These are phyloP conservation scores for Dalbergia cochinchinensis DNA, from an alignment of 306 rosid species.

Conservation along the genomic window DNA sequence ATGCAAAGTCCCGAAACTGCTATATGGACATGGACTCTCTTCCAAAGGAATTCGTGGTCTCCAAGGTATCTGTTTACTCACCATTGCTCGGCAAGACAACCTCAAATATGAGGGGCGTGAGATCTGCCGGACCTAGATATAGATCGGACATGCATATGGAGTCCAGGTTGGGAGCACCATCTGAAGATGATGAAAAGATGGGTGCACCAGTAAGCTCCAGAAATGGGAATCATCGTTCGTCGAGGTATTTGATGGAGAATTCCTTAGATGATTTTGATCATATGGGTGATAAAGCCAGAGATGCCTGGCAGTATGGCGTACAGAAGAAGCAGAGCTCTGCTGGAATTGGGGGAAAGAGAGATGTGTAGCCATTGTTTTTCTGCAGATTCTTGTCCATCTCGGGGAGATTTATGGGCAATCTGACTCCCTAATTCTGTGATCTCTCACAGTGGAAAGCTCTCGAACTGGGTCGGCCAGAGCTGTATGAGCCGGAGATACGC, in stretches of 20 bases:
- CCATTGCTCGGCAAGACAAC: conserved; percentile 73
- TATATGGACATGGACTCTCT: conserved; percentile 89
- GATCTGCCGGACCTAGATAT: conserved; percentile 80
- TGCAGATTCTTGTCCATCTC: conserved; percentile 42
- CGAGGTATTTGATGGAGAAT: conserved; percentile 65
- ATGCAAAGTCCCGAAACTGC: conserved; percentile 86
- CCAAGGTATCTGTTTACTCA: conserved; percentile 64
- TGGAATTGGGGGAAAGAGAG: conserved; percentile 80
- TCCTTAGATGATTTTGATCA: conserved; percentile 73
- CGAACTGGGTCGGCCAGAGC: conserved; percentile 36
- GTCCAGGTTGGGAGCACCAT: conserved; percentile 74
- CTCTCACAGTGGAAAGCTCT: conserved; percentile 42
- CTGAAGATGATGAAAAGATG: conserved; percentile 86
- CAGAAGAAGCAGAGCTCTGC: conserved; percentile 77
- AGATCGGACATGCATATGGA: conserved; percentile 82
- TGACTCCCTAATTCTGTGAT: conserved; percentile 39
- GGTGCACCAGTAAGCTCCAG: conserved; percentile 54
- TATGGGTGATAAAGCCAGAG: conserved; percentile 71
- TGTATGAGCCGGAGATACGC: conserved; percentile 31
- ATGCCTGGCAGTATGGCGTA: conserved; percentile 80
- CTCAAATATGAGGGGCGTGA: conserved; percentile 72
- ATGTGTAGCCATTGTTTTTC: conserved; percentile 51
- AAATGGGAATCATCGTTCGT: conserved; percentile 77
- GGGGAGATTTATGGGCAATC: conserved; percentile 42
- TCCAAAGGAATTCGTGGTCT: conserved; percentile 81